Conservation (phyloP, 768 basidiomycete genomes). For the Mycena alexandri region DNA sequence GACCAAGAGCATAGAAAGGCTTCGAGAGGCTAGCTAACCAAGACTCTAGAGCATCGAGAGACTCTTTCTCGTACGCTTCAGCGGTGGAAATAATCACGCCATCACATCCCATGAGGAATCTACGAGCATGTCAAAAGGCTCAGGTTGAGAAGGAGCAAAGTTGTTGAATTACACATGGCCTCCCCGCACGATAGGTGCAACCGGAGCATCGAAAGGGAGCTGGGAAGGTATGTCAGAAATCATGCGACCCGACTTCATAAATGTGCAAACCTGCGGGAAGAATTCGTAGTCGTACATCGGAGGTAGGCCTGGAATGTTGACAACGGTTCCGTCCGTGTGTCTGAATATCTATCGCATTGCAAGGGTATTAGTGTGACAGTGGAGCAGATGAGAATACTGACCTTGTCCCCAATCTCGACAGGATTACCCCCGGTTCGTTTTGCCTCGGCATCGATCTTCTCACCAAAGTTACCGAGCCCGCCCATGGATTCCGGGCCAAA, state of each 20-base stretch:
- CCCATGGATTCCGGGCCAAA: slow-evolving; percentile 14
- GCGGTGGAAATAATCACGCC: neutral
- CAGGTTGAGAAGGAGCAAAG: neutral
- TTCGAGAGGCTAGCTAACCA: too few species aligned
- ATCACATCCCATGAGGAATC: slow-evolving; percentile 8
- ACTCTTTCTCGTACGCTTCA: too few species aligned
- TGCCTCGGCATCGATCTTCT: neutral
- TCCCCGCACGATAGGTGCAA: neutral
- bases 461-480: neutral
- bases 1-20: slow-evolving; percentile 6
- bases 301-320: slow-evolving; percentile 3
- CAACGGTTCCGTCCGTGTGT: slow-evolving; percentile 1
- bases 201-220: neutral
- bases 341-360: slow-evolving; percentile 9
- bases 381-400: too few species aligned
- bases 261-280: neutral
- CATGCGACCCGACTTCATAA: neutral
- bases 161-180: neutral
- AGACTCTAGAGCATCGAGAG: too few species aligned
- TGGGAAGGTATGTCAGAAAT: neutral
- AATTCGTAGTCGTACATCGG: slow-evolving; percentile 21
- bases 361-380: too few species aligned
- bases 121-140: slow-evolving; percentile 6
- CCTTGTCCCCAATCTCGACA: slow-evolving; percentile 6
- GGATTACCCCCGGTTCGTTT: neutral